These are phyloP conservation scores for Metarhizium brunneum DNA, from an alignment of 2,329 filamentous ascomycete genomes.

Conservation along the genomic window DNA sequence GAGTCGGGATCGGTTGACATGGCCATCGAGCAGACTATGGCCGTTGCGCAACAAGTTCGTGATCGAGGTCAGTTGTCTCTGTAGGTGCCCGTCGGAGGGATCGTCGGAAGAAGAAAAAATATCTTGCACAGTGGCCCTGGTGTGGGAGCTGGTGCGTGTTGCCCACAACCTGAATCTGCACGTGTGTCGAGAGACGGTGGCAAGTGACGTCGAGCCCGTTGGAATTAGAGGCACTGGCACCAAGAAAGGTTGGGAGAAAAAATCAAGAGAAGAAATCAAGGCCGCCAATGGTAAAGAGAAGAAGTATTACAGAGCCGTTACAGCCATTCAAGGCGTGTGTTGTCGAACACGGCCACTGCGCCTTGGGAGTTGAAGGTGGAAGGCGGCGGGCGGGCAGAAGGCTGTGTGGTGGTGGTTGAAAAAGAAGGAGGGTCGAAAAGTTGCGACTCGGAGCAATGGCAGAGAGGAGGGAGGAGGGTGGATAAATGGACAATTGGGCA, in stretches of 20 bases:
- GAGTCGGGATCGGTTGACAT: conserved; percentile 16
- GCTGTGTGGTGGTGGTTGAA: neutral
- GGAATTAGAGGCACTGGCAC: neutral
- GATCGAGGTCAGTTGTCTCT: neutral
- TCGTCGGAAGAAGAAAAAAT: too few relatives aligned
- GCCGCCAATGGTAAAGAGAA: neutral
- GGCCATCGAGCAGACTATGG: neutral
- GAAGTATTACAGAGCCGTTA: neutral
- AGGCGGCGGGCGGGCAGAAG: neutral
- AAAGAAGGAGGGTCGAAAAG: neutral
- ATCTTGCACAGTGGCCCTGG: too few relatives aligned
- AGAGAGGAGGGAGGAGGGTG: neutral
- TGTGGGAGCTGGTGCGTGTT: too few relatives aligned
- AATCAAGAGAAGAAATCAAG: neutral
- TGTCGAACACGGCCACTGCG: neutral
- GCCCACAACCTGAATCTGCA: too few relatives aligned
- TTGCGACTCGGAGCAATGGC: neutral
- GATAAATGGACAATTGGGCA: neutral
- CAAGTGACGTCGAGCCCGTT: neutral
- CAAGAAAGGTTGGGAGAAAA: neutral
- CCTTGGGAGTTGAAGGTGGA: neutral
- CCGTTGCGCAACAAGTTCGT: neutral
- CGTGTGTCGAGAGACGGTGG: too few relatives aligned
- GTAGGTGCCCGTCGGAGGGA: too few relatives aligned
- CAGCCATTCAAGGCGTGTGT: neutral